Conservation (phyloP, 768 basidiomycete genomes). For the Strobilomyces confusus region DNA sequence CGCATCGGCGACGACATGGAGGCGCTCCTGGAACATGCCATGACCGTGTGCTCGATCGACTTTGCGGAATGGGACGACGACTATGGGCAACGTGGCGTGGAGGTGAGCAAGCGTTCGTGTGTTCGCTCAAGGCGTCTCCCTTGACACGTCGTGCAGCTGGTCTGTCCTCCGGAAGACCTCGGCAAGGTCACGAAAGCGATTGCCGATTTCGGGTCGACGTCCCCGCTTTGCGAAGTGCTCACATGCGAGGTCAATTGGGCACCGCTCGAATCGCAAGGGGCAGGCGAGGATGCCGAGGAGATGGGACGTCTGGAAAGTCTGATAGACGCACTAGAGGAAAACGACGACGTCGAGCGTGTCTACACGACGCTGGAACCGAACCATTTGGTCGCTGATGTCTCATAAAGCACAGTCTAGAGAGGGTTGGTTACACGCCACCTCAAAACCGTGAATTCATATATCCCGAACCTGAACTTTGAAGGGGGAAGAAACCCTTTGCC, state of each 20-base stretch:
- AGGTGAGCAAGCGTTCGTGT: constrained; percentile 24
- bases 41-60: constrained; percentile 42
- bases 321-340: constrained; percentile 49
- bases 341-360: constrained; percentile 56
- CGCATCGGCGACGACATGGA: constrained; percentile 34
- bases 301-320: constrained; percentile 38
- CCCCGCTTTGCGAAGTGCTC: constrained; percentile 37
- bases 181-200: constrained; percentile 37
- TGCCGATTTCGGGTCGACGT: constrained; percentile 18
- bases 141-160: constrained; percentile 34
- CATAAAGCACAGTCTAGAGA: constrained; percentile 14
- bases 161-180: constrained; percentile 40
- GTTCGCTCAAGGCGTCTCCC: neutral
- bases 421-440: neutral
- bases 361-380: constrained; percentile 49
- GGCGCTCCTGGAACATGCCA: constrained; percentile 36
- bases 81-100: constrained; percentile 31
- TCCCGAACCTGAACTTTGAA: neutral
- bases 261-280: constrained; percentile 40
- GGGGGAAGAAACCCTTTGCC: neutral
- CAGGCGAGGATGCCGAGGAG: constrained; percentile 35
- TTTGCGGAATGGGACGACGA: constrained; percentile 39
- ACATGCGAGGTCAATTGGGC: constrained; percentile 52
- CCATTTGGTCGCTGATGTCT: constrained; percentile 20
- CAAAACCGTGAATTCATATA: neutral